Percentiles rank a stretch among this genome's conserved stretches.
These are phyloP conservation scores for Potentilla sterilis DNA, from an alignment of 306 rosid species.

Conservation along the genomic window DNA sequence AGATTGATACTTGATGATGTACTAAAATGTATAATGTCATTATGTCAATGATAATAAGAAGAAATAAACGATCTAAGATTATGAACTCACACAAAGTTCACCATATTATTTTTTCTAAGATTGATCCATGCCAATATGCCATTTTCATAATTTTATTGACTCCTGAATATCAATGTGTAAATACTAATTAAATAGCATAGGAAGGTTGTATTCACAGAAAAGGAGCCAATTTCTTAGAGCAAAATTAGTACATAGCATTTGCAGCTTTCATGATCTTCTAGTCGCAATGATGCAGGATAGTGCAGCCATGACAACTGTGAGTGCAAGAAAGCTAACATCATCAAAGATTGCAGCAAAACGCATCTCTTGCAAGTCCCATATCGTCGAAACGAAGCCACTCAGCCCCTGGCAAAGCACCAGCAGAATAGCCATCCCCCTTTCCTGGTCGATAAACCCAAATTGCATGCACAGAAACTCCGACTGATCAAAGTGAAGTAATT, in stretches of 20 bases:
- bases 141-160: neutral
- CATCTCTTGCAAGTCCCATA: constrained; percentile 53
- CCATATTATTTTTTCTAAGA: neutral
- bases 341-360: constrained; percentile 36
- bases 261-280: constrained; percentile 16
- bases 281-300: constrained; percentile 37
- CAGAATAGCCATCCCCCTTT: constrained; percentile 26
- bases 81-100: neutral
- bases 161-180: neutral
- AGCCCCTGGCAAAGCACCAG: constrained; percentile 25
- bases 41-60: neutral
- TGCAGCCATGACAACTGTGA: constrained; percentile 29
- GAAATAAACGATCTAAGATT: neutral
- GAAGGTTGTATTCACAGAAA: neutral
- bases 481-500: neutral
- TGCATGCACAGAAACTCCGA: neutral
- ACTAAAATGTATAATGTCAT: neutral
- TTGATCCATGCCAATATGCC: neutral
- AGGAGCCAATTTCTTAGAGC: neutral
- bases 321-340: constrained; percentile 21
- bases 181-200: neutral
- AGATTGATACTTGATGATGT: constrained; percentile 28
- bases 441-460: neutral
- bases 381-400: constrained; percentile 33
- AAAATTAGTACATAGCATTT: neutral